Percentiles rank a stretch among this genome's conserved stretches.
phyloP scores from a whole-genome alignment of 75 land plant genomes.

The Adiantum capillusveneris region DNA sequence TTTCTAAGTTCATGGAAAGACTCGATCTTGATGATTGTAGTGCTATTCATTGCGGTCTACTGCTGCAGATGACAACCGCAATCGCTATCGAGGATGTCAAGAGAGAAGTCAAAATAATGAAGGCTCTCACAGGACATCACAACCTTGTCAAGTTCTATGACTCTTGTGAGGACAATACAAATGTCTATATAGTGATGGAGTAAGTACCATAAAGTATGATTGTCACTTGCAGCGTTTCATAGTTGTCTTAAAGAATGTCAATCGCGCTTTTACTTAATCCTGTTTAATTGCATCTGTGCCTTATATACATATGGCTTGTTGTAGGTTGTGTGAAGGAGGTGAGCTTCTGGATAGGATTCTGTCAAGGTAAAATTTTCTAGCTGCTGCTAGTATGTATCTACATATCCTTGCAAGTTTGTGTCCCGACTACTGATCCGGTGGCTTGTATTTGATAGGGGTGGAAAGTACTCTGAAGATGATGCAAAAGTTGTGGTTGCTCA shows the following conservation, averaged over 20 bases:
- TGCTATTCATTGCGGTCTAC: too few species aligned
- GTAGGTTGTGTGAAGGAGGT: slow-evolving; percentile 65
- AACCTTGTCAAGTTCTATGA: slow-evolving; percentile 77
- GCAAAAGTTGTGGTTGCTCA: slow-evolving; percentile 78
- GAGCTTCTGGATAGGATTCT: slow-evolving; percentile 52
- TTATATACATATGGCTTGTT: neutral
- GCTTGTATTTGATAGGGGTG: slow-evolving; percentile 45
- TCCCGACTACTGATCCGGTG: too few species aligned
- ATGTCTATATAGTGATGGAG: slow-evolving; percentile 95
- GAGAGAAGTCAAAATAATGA: slow-evolving; percentile 84
- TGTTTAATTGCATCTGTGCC: too few species aligned
- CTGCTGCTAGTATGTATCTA: too few species aligned
- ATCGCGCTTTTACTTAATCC: too few species aligned
- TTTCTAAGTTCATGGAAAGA: too few species aligned
- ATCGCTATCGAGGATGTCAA: slow-evolving; percentile 84
- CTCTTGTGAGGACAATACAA: slow-evolving; percentile 72
- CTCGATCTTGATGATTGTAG: too few species aligned
- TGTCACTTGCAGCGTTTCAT: too few species aligned
- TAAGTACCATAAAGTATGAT: slow-evolving; percentile 17
- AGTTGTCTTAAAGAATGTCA: too few species aligned
- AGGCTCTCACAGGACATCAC: slow-evolving; percentile 65
- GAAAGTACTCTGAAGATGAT: slow-evolving; percentile 89
- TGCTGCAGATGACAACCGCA: slow-evolving; percentile 79
- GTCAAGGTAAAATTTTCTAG: slow-evolving; percentile 25
- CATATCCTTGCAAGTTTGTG: too few species aligned